A percentile compares a stretch with the other conserved stretches of the same genome.
phyloP scores from a whole-genome alignment of 169 alveolate species.

The Besnoitia besnoiti region DNA sequence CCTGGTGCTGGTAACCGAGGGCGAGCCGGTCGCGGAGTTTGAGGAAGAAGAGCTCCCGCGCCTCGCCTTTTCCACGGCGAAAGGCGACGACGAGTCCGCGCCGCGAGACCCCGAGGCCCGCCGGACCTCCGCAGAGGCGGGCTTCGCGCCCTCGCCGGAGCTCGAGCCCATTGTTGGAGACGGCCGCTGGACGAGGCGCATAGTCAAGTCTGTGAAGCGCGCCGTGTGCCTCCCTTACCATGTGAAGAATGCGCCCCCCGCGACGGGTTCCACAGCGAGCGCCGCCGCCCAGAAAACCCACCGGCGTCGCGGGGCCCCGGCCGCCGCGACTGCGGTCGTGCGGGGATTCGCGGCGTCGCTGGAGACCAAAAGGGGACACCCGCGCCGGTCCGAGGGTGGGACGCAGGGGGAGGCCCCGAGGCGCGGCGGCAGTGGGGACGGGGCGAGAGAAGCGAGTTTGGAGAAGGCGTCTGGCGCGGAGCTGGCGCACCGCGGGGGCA shows the following conservation, averaged over 20 bases:
- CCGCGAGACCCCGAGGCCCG: neutral
- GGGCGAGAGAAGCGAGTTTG: neutral
- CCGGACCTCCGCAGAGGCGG: too few species aligned
- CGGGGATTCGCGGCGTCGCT: conserved; percentile 26
- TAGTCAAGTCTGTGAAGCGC: neutral
- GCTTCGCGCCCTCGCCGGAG: neutral
- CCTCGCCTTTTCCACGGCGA: neutral
- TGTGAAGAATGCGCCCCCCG: too few species aligned
- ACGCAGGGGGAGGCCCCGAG: neutral
- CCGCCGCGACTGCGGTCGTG: conserved; percentile 21
- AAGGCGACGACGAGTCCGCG: neutral
- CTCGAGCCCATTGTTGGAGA: neutral
- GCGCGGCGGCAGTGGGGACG: neutral
- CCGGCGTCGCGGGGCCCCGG: neutral
- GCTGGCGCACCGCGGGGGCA: too few species aligned
- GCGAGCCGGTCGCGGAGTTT: conserved; percentile 24
- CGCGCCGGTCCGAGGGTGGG: too few species aligned
- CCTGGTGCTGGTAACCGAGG: conserved; percentile 39
- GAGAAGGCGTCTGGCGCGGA: neutral
- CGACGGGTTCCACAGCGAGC: too few species aligned
- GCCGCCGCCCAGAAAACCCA: too few species aligned
- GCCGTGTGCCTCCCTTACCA: conserved; percentile 38
- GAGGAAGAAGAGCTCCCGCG: conserved; percentile 1
- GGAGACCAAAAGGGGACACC: conserved; percentile 9
- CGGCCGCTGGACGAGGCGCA: neutral